These are phyloP conservation scores for Penicillium sp. DNA, from an alignment of 2,329 filamentous ascomycete species.

Conservation along the genomic window DNA sequence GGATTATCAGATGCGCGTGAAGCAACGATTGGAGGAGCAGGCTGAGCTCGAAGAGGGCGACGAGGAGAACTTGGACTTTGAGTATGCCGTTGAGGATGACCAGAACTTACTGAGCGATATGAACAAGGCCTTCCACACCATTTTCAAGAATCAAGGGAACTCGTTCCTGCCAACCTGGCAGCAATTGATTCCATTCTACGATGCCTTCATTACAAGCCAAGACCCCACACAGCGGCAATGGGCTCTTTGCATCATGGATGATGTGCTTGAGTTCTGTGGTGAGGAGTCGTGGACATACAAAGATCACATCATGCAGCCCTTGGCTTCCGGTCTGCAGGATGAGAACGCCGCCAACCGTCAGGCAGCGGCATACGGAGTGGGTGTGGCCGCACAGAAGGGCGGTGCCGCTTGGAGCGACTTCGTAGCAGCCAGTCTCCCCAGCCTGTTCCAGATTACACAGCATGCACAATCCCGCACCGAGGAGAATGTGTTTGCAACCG, in stretches of 20 bases:
- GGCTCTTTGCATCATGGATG: slow-evolving; percentile 98
- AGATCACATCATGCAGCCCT: slow-evolving; percentile 78
- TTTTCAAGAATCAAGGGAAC: slow-evolving; percentile 93
- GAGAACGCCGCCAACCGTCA: slow-evolving; percentile 86
- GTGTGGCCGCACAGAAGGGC: slow-evolving; percentile 89
- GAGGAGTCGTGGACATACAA: slow-evolving; percentile 82
- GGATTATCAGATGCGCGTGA: slow-evolving; percentile 87
- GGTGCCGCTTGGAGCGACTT: slow-evolving; percentile 85
- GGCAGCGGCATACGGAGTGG: slow-evolving; percentile 92
- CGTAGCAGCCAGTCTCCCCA: slow-evolving; percentile 71
- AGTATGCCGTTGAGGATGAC: slow-evolving; percentile 93
- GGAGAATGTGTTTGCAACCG: slow-evolving; percentile 93
- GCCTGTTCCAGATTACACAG: slow-evolving; percentile 79
- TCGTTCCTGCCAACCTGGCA: slow-evolving; percentile 87
- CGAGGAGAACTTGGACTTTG: slow-evolving; percentile 78
- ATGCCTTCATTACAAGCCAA: slow-evolving; percentile 71
- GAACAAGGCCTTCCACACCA: slow-evolving; percentile 99
- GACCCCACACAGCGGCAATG: slow-evolving; percentile 94
- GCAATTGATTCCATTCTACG: slow-evolving; percentile 76
- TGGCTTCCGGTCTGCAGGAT: slow-evolving; percentile 82
- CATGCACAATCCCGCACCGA: slow-evolving; percentile 79
- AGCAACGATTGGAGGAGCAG: slow-evolving; percentile 76
- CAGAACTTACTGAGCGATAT: slow-evolving; percentile 95
- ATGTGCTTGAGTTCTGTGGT: slow-evolving; percentile 95
- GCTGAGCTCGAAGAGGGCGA: slow-evolving; percentile 83